phyloP scores from a whole-genome alignment of 805 yeast species.

The Myxozyma geophila region DNA sequence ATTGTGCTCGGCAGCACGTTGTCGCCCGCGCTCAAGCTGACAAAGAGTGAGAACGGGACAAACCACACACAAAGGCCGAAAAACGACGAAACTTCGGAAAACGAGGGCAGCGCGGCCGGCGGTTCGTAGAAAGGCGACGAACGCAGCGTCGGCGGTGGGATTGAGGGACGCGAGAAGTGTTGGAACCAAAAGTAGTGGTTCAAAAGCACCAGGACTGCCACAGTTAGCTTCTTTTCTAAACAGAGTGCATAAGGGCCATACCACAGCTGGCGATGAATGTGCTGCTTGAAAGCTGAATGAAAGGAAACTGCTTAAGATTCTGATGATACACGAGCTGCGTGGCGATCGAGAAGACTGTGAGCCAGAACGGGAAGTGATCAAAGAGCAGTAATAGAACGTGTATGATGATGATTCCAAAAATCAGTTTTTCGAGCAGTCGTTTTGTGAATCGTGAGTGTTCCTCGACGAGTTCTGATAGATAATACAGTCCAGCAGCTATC shows the following conservation, averaged over 20 bases:
- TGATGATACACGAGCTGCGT: constrained; percentile 76
- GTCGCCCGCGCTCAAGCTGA: constrained; percentile 89
- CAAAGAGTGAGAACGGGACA: constrained; percentile 89
- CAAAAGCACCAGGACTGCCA: constrained; percentile 60
- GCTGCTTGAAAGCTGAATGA: constrained; percentile 73
- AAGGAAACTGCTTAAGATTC: constrained; percentile 82
- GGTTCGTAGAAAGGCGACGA: constrained; percentile 34
- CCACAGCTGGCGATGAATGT: constrained; percentile 68
- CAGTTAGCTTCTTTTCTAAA: neutral
- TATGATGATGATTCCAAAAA: constrained; percentile 61
- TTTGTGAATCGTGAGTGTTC: constrained; percentile 88
- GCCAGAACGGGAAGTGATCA: constrained; percentile 78
- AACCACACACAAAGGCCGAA: constrained; percentile 94
- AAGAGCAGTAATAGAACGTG: constrained; percentile 64
- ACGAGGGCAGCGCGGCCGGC: constrained; percentile 69
- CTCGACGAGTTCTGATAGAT: constrained; percentile 88
- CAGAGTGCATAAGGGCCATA: constrained; percentile 2
- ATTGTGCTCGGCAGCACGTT: constrained; percentile 68
- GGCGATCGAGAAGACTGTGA: constrained; percentile 67
- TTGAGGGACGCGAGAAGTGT: constrained; percentile 55
- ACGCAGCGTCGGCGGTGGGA: constrained; percentile 34
- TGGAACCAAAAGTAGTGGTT: constrained; percentile 92
- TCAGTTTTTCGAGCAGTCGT: constrained; percentile 64
- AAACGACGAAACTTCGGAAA: constrained; percentile 91
- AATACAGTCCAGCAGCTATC: constrained; percentile 87